Evolutionary conservation across 2,329 filamentous ascomycete genomes (phyloP), one percentile per base, ranked within the genome.

Genomic region (Colletotrichum gloeosporioides): DNA sequence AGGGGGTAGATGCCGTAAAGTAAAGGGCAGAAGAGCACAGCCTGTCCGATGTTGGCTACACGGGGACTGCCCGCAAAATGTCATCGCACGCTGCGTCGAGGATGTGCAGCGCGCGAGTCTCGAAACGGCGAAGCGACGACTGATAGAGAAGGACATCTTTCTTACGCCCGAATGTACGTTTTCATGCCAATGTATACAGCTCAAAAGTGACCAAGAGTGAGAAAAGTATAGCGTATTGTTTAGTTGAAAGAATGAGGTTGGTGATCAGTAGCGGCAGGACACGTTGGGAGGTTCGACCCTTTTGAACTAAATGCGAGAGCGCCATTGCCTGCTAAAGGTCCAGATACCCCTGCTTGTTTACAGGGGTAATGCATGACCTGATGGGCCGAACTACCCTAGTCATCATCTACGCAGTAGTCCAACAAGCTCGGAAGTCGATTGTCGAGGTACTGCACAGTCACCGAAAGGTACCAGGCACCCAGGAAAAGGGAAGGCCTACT

Each of bases 1-100:
- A 44, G 16, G 36, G 16, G 0, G 0, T 8, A 1, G 18, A 0
- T 10, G 36, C 16, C 16, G 0, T 8, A 44, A 0, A 44, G 36
- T 44, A 3, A 0, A 18, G 15, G 36, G 36, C 16, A 18, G 16
- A 44, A 44, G 16, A 1, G 36, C 36, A 44, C 36, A 0, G 36
- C 36, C 16, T 44, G 36, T 44, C 36, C 36, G 8, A 18, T 44
- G 2, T 44, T 39, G 16, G 36, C 36, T 18, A 18, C 16, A 9
- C 1, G 2, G 36, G 8, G 1, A 39, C 8, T 39, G 3, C 16
- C 36, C 36, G 16, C 1, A 3, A 2, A 39, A 39, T 39, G 16
- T 9, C 0, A 18, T 39, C 0, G 36, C 16, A 18, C 1, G 16
- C 36, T 39, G 0, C 0, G 36, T 39, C 36, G 36, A 1, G 1